Evolutionary conservation across 192 early-diverging fungal genomes (phyloP), one percentile per base, ranked within the genome.

Genomic region (Backusella tarrabulga): DNA sequence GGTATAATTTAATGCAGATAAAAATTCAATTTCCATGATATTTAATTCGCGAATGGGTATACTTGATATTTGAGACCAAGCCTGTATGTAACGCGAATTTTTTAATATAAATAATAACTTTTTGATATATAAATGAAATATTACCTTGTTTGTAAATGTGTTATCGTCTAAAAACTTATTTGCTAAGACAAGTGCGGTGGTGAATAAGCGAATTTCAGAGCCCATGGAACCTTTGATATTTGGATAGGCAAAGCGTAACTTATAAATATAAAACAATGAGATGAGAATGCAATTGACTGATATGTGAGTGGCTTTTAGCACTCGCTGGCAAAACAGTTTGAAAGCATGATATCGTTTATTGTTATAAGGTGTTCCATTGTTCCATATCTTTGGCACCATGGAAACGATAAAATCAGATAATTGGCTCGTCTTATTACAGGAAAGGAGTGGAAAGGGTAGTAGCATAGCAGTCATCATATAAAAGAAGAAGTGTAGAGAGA

Each of bases 101-200:
- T 44, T 44, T 44, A 44, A 17, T 44, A 44, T 44, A 44, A 40
- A 40, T 40, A 40, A 40, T 40, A 40, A 32, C 32, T 32, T 2
- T 29, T 29, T 32, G 42, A 71, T 38, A 23, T 19, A 21, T 11
- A 21, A 29, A 36, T 23, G 19, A 69, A 12, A 63, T 12, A 21
- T 80, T 76, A 80, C 78, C 76, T 92, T 89, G 79, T 94, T 95
- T 7, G 96, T 92, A 76, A 94, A 97, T 67, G 94, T 96, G 80
- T 96, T 96, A 81, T 97, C 96, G 76, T 95, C 90, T 35, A 95
- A 84, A 77, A 89, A 91, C 77, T 97, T 97, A 84, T 93, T 95
- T 66, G 93, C 91, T 1, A 95, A 85, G 85, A 95, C 92, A 42
- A 97, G 85, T 34, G 94, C 91, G 23, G 92, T 93, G 6, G 94